phyloP scores from a whole-genome alignment of 805 yeast species.

The Hanseniaspora valbyensis region DNA sequence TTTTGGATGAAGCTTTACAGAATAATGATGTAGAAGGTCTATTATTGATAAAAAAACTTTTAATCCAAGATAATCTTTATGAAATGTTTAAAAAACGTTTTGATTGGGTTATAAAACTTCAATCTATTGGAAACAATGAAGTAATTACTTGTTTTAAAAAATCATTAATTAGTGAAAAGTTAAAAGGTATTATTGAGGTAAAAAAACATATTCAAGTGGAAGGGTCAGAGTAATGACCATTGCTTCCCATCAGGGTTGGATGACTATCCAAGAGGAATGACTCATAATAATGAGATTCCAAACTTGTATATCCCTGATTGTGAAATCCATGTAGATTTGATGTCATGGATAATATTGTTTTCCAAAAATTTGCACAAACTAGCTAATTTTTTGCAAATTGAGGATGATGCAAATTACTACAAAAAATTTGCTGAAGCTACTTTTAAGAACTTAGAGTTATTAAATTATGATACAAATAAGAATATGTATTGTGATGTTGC shows the following conservation, averaged over 20 bases:
- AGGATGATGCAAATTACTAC: conserved; percentile 50
- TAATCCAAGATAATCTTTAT: conserved; percentile 48
- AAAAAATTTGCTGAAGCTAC: conserved; percentile 44
- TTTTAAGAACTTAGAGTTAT: conserved; percentile 48
- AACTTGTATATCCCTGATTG: conserved; percentile 39
- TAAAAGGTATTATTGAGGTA: conserved; percentile 27
- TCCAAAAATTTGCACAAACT: conserved; percentile 67
- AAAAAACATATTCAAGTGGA: conserved; percentile 77
- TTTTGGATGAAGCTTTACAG: conserved; percentile 37
- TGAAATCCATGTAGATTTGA: conserved; percentile 79
- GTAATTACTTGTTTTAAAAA: conserved; percentile 5
- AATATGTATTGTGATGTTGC: conserved; percentile 73
- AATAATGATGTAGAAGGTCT: conserved; percentile 41
- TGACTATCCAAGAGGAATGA: conserved; percentile 66
- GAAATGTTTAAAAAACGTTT: conserved; percentile 69
- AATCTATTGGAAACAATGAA: conserved; percentile 30
- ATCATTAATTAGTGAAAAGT: conserved; percentile 24
- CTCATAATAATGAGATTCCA: neutral
- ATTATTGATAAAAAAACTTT: conserved; percentile 46
- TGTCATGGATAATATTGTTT: conserved; percentile 92
- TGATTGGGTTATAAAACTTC: conserved; percentile 75
- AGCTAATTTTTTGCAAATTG: conserved; percentile 49
- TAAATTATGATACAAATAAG: conserved; percentile 70
- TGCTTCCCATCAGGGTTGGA: conserved; percentile 90
- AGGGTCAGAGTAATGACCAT: conserved; percentile 76